Evolutionary conservation across 2,329 filamentous ascomycete genomes (phyloP), one percentile per base, ranked within the genome.

Genomic region (Sporothrix schenckii): DNA sequence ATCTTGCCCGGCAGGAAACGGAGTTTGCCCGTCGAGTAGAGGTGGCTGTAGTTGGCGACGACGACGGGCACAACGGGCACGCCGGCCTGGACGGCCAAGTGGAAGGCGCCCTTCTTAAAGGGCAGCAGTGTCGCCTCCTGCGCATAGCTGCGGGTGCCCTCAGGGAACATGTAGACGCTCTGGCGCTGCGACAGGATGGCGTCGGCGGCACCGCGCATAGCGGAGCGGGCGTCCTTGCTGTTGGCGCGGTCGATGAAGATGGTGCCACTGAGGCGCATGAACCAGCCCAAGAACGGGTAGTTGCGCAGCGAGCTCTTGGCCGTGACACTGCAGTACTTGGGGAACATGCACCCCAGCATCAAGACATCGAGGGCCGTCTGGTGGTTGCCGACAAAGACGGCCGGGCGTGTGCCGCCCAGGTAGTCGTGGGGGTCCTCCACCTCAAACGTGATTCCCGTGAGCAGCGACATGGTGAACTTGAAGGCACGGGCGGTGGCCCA

Each of bases 61-160:
- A 93, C 90, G 49, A 96, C 86, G 0, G 95, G 95, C 3, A 99
- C 90, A 76, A 99, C 92, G 34, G 94, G 94, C 6, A 97, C 95
- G 74, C 93, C 91, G 2, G 94, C 94, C 84, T 98, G 92, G 24
- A 99, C 88, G 60, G 95, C 95, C 47, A 99, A 86, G 80, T 99
- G 94, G 81, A 99, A 99, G 61, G 94, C 95, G 72, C 95, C 95
- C 84, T 99, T 99, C 83, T 99, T 99, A 86, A 98, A 99, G n/a
- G 93, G 92, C 69, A 98, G 84, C 76, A 99, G 82, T 71, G 86
- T 87, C 1, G 95, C 92, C 69, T 94, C 89, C 76, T 91, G 88
- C 70, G 91, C 86, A 82, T 98, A 97, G 79, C 92, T 96, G 75
- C 95, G 88, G 1, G 95, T 99, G 66, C 95, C 95, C 82, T 99